A percentile compares a stretch with the other conserved stretches of the same genome.
Conservation (phyloP, 2,329 filamentous ascomycete genomes). For the Colletotrichum tamarilloi region DNA sequence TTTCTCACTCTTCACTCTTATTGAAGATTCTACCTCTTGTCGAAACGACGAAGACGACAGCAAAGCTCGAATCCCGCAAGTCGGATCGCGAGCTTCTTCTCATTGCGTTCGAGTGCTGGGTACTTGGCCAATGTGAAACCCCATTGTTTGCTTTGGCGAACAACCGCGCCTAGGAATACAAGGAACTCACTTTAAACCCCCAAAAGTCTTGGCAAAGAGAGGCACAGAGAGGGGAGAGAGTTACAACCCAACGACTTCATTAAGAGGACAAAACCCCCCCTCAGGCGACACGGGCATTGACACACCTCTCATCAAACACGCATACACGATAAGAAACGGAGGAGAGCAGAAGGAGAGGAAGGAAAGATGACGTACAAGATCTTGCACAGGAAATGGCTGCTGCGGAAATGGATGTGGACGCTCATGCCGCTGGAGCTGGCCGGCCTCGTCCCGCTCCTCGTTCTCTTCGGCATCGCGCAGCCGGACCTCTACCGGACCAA, state of each 20-base stretch:
- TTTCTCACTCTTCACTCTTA: neutral
- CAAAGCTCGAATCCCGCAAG: neutral
- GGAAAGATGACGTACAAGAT: constrained; percentile 61
- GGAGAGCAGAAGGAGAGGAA: neutral
- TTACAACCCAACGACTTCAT: neutral
- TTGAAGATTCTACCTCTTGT: constrained; percentile 2
- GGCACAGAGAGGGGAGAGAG: neutral
- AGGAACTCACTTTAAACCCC: neutral
- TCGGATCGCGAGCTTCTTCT: neutral
- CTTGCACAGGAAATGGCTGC: constrained; percentile 69
- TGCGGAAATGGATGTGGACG: constrained; percentile 67
- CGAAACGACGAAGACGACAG: constrained; percentile 13
- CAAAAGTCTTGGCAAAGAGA: neutral
- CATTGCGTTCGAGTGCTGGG: constrained; percentile 24
- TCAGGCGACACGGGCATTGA: neutral
- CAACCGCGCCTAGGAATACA: constrained; percentile 22
- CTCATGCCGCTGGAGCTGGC: constrained; percentile 75
- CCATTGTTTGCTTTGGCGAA: constrained; percentile 29
- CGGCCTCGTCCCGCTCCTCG: constrained; percentile 72
- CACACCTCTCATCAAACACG: no score
- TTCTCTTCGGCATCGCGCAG: constrained; percentile 77
- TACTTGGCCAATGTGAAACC: constrained; percentile 31
- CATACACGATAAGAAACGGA: neutral
- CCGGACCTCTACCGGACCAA: constrained; percentile 78
- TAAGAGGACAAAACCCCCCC: neutral